Conservation (phyloP, 257 asterid species). For the Solanum microdontum region DNA sequence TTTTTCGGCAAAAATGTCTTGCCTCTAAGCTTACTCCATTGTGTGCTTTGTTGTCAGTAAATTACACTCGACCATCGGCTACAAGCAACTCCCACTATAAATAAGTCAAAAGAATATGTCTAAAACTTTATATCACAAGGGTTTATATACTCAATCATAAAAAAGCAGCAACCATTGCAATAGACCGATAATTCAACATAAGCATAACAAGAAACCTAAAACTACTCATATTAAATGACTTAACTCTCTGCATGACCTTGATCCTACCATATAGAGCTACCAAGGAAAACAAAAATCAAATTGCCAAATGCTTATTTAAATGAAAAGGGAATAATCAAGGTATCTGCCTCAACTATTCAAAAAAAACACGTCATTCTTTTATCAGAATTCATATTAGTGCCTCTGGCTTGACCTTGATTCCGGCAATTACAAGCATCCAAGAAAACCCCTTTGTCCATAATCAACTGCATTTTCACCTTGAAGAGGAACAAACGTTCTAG, state of each 20-base stretch:
- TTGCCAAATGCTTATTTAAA: neutral
- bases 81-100: neutral
- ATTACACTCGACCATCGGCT: neutral
- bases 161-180: neutral
- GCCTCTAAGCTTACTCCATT: neutral
- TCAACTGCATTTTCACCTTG: neutral
- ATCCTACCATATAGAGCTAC: neutral
- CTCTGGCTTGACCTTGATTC: neutral
- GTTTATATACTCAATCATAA: neutral
- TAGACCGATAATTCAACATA: neutral
- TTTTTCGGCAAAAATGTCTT: neutral
- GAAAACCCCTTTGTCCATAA: neutral
- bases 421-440: neutral
- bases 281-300: neutral
- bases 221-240: neutral
- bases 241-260: neutral
- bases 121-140: neutral
- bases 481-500: neutral
- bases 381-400: neutral
- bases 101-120: neutral
- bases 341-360: neutral
- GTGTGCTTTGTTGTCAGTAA: neutral
- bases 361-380: neutral
- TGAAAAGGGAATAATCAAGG: neutral
- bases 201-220: neutral